A percentile compares a stretch with the other conserved stretches of the same genome.
Evolutionary conservation across 1,139 yeast genomes (phyloP).

Genomic region (Yamadazyma trypodendri): DNA sequence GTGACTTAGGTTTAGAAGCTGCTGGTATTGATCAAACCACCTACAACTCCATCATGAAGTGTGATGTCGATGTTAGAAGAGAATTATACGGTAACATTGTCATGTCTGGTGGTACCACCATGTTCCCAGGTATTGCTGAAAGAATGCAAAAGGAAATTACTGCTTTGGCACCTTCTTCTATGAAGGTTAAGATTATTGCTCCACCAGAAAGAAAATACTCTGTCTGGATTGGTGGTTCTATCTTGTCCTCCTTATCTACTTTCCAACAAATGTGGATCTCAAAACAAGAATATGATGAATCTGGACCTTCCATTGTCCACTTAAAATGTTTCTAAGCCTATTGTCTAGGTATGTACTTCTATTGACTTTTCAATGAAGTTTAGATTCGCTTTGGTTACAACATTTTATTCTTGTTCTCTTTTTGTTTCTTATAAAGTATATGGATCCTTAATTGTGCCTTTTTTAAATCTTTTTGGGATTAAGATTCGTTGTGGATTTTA

Average conservation of each 20-base stretch:
- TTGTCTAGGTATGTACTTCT: conserved; percentile 3
- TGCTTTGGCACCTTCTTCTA: conserved; percentile 98
- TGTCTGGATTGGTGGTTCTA: conserved; percentile 99
- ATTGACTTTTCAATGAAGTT: background rate
- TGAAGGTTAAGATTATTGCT: conserved; percentile 99
- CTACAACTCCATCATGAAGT: conserved; percentile 98
- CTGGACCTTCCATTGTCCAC: conserved; percentile 99
- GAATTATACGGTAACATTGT: conserved; percentile 99
- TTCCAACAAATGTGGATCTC: conserved; percentile 99
- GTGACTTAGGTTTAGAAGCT: conserved; percentile 96
- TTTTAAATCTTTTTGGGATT: conserved; percentile 2
- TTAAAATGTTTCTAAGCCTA: conserved; percentile 94
- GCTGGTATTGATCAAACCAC: conserved; percentile 99
- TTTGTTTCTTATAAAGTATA: conserved; percentile 4
- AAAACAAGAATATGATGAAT: conserved; percentile 99
- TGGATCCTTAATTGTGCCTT: conserved; percentile 4
- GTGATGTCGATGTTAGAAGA: conserved; percentile 98
- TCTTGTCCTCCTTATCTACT: conserved; percentile 96
- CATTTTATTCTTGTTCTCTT: conserved; percentile 3
- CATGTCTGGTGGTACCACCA: conserved; percentile 99
- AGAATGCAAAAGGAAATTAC: conserved; percentile 99
- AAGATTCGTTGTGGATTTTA: conserved; percentile 2
- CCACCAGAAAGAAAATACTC: conserved; percentile 99
- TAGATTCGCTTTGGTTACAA: background rate
- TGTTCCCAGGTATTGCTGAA: conserved; percentile 99